These are phyloP conservation scores for Odontarrhena argentea DNA, from an alignment of 345 rosid genomes.

Conservation along the genomic window DNA sequence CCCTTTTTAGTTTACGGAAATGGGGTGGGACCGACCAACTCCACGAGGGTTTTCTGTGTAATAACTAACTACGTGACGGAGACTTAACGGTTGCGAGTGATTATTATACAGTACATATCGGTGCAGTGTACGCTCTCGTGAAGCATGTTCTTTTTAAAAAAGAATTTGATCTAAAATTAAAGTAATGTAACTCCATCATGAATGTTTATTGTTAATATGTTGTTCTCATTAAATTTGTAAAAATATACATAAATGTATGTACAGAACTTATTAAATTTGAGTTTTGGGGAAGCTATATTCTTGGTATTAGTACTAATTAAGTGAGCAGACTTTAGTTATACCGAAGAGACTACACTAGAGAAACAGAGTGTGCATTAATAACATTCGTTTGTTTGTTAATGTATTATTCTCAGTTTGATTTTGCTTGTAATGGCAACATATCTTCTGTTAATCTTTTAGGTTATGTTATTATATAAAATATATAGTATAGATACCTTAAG, in stretches of 20 bases:
- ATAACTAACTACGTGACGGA: conserved; percentile 24
- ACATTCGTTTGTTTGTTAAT: conserved; percentile 7
- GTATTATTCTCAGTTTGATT: conserved; percentile 15
- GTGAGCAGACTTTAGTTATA: not conserved
- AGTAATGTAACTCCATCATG: no score
- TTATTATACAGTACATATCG: not conserved
- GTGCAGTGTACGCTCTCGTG: not conserved
- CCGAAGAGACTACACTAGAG: conserved; percentile 3
- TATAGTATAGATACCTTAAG: not conserved
- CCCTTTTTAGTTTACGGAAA: not conserved
- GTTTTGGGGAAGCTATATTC: not conserved
- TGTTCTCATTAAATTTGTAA: no score
- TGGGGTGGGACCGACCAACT: conserved; percentile 1
- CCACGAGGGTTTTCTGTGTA: conserved; percentile 1
- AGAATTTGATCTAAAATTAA: no score
- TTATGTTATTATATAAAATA: not conserved
- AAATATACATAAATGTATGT: not conserved
- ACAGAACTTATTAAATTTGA: not conserved
- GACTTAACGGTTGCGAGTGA: not conserved
- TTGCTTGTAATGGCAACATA: not conserved
- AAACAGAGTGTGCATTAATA: conserved; percentile 8
- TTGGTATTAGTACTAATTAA: not conserved
- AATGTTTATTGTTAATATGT: no score
- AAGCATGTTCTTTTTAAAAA: no score
- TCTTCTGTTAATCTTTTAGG: not conserved